phyloP scores from a whole-genome alignment of 2,329 filamentous ascomycete genomes.

The Ascochyta rabiei region DNA sequence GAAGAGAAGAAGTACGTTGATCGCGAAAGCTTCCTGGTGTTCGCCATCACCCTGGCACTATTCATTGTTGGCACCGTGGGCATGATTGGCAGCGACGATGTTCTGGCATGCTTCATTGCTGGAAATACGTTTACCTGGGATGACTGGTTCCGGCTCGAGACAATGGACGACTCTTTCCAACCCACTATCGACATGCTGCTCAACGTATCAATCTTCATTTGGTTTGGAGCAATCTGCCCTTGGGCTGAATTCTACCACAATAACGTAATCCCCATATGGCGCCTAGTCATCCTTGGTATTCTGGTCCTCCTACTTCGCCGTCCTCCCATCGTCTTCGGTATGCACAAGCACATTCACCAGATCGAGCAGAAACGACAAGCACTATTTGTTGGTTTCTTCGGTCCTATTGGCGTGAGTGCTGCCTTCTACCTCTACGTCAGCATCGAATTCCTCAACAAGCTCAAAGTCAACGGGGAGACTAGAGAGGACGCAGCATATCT shows the following conservation, averaged over 20 bases:
- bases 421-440: constrained; percentile 88
- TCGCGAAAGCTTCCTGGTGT: constrained; percentile 84
- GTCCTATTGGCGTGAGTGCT: constrained; percentile 87
- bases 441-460: constrained; percentile 70
- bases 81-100: constrained; percentile 85
- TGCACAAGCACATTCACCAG: constrained; percentile 79
- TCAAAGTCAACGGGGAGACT: constrained; percentile 64
- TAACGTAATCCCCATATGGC: constrained; percentile 72
- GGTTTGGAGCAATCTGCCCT: constrained; percentile 74
- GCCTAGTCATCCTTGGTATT: constrained; percentile 75
- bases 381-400: constrained; percentile 89
- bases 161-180: constrained; percentile 88
- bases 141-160: constrained; percentile 91
- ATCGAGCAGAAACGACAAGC: constrained; percentile 77
- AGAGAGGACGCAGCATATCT: constrained; percentile 71
- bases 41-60: constrained; percentile 81
- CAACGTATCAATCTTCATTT: constrained; percentile 87
- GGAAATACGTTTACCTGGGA: constrained; percentile 87
- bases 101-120: constrained; percentile 89
- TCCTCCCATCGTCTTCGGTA: constrained; percentile 73
- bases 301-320: constrained; percentile 78
- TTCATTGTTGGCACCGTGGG: constrained; percentile 89
- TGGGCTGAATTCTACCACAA: constrained; percentile 75
- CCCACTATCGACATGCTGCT: constrained; percentile 94
- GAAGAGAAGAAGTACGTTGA: constrained; percentile 83